Conservation (phyloP, 2,329 filamentous ascomycete genomes). For the Ophiostoma populinum region DNA sequence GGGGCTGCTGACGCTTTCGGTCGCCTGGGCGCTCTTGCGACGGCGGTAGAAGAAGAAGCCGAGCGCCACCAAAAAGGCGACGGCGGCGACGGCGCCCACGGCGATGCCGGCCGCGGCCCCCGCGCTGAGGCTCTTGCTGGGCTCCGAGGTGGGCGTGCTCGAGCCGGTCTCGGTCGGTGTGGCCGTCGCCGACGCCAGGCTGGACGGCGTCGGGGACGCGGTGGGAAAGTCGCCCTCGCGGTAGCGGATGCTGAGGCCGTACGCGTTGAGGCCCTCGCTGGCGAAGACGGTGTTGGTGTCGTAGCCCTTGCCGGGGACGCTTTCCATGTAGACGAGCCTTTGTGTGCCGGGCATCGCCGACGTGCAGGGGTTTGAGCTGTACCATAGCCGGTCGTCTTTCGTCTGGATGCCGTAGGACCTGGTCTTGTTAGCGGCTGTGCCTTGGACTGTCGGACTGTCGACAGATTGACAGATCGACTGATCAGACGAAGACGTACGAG, state of each 20-base stretch:
- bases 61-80: conserved; percentile 21
- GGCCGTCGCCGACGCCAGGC: not conserved
- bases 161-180: not conserved
- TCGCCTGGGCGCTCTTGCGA: conserved; percentile 15
- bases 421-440: not conserved
- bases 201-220: not conserved
- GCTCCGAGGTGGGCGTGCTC: not conserved
- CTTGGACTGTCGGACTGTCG: too few species aligned
- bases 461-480: too few species aligned
- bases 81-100: conserved; percentile 23
- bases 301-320: not conserved
- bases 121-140: conserved; percentile 17
- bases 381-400: conserved; percentile 1
- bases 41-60: conserved; percentile 28
- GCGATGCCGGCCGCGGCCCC: conserved; percentile 32
- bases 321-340: conserved; percentile 2
- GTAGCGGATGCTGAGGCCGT: conserved; percentile 7
- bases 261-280: conserved; percentile 7
- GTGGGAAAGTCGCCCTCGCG: conserved; percentile 3
- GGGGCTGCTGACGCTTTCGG: not conserved
- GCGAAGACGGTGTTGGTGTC: not conserved
- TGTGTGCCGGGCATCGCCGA: not conserved
- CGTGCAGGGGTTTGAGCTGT: conserved; percentile 4
- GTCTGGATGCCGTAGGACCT: conserved; percentile 5
- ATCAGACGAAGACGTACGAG: too few species aligned